Evolutionary conservation across 2,329 filamentous ascomycete species (phyloP).

Genomic region (Cercospora citrullina): DNA sequence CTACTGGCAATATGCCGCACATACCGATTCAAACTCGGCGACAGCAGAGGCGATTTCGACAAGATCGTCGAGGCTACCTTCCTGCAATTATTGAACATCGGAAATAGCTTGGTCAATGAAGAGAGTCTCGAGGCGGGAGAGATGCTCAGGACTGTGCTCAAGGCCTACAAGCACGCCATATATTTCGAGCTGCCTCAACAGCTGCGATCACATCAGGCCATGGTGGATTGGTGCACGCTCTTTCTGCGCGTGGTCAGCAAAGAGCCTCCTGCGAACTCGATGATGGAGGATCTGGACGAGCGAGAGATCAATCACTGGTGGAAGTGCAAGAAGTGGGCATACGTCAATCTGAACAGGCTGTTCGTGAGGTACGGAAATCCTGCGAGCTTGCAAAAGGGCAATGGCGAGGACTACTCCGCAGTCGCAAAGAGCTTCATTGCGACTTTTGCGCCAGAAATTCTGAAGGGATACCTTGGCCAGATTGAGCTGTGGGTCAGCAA

Average conservation of each 20-base stretch:
- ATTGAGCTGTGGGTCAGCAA: slow-evolving; percentile 98
- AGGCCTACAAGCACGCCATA: slow-evolving; percentile 97
- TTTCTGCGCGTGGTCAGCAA: slow-evolving; percentile 91
- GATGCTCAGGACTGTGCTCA: slow-evolving; percentile 92
- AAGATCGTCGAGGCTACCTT: slow-evolving; percentile 91
- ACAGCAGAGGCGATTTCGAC: slow-evolving; percentile 82
- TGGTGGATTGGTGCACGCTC: slow-evolving; percentile 93
- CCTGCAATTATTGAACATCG: slow-evolving; percentile 81
- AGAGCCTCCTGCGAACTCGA: slow-evolving; percentile 72
- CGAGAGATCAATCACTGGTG: slow-evolving; percentile 96
- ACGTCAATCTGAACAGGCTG: slow-evolving; percentile 93
- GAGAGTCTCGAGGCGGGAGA: slow-evolving; percentile 92
- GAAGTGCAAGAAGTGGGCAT: slow-evolving; percentile 99
- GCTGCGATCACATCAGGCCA: slow-evolving; percentile 76
- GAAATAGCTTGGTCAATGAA: slow-evolving; percentile 84
- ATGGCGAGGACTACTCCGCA: slow-evolving; percentile 71
- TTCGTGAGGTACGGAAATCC: slow-evolving; percentile 94
- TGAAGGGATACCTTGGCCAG: slow-evolving; percentile 90
- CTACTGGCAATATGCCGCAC: slow-evolving; percentile 91
- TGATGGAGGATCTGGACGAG: slow-evolving; percentile 78
- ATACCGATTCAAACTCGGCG: slow-evolving; percentile 88
- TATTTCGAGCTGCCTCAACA: slow-evolving; percentile 83
- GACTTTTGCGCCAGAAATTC: slow-evolving; percentile 91
- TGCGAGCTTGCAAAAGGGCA: slow-evolving; percentile 68
- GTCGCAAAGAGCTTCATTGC: slow-evolving; percentile 90